Conservation (phyloP, 202 grass and related monocot genomes). For the Dendrocalamus latiflorus region DNA sequence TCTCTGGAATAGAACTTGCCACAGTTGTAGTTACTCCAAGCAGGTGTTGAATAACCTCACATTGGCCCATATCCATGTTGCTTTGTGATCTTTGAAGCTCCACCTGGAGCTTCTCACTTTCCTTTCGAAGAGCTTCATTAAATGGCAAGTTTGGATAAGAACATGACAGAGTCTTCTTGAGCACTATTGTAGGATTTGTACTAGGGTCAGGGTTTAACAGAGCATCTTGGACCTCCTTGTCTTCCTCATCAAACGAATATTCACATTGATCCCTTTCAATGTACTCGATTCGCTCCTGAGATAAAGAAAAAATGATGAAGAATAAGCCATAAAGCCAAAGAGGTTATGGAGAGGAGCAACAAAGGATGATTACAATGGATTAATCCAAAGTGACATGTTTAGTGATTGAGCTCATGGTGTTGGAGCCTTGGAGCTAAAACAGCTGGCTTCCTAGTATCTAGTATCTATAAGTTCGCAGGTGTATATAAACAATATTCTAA, state of each 20-base stretch:
- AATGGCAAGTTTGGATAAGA: slow-evolving; percentile 93
- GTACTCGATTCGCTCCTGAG: slow-evolving; percentile 73
- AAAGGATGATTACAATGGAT: neutral
- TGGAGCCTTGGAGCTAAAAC: slow-evolving; percentile 25
- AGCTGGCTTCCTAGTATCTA: neutral
- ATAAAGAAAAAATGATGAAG: slow-evolving; percentile 11
- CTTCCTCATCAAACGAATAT: slow-evolving; percentile 96
- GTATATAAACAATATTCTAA: neutral
- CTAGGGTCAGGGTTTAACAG: slow-evolving; percentile 70
- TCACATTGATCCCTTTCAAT: slow-evolving; percentile 93
- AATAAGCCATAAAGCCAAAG: neutral
- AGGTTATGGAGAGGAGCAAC: neutral
- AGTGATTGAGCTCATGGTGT: neutral
- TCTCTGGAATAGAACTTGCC: slow-evolving; percentile 56
- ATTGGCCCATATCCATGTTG: slow-evolving; percentile 71
- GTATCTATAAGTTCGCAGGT: neutral
- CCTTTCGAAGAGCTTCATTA: slow-evolving; percentile 75
- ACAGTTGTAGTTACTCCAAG: slow-evolving; percentile 78
- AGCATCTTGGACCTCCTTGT: slow-evolving; percentile 86
- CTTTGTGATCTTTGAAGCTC: slow-evolving; percentile 89
- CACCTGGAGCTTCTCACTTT: slow-evolving; percentile 92
- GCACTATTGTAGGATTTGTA: slow-evolving; percentile 55
- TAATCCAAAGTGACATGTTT: neutral
- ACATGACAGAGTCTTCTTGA: slow-evolving; percentile 88
- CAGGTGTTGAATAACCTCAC: slow-evolving; percentile 93